Evolutionary conservation across 2,329 filamentous ascomycete genomes (phyloP).

Genomic region (Colletotrichum cuscutae): DNA sequence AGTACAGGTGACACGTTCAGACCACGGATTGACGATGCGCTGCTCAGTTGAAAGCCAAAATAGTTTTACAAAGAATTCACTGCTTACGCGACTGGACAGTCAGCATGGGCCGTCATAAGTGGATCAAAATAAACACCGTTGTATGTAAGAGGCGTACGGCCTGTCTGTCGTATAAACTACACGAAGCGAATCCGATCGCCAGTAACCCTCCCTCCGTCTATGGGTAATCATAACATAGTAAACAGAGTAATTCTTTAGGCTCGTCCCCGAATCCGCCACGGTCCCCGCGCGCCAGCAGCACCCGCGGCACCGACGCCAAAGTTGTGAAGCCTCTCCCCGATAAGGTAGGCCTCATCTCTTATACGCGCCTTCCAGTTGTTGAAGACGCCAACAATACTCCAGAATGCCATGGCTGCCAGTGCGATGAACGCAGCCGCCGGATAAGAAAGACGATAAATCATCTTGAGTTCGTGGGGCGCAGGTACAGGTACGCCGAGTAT

Average conservation of each 20-base stretch:
- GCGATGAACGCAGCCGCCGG: slow-evolving; percentile 65
- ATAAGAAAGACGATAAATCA: slow-evolving; percentile 73
- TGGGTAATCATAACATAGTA: not conserved
- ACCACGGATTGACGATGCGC: not conserved
- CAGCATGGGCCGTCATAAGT: not conserved
- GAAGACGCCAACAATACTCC: slow-evolving; percentile 69
- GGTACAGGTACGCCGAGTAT: slow-evolving; percentile 33
- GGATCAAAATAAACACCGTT: not conserved
- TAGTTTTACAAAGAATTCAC: too few relatives aligned
- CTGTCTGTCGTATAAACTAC: not conserved
- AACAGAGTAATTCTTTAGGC: slow-evolving; percentile 34
- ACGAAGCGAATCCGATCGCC: not conserved
- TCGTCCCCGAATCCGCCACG: slow-evolving; percentile 50
- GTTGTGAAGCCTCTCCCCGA: slow-evolving; percentile 94
- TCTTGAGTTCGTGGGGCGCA: slow-evolving; percentile 35
- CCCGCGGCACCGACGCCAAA: slow-evolving; percentile 69
- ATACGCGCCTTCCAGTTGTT: slow-evolving; percentile 83
- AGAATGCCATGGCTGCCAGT: slow-evolving; percentile 56
- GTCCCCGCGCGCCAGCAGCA: slow-evolving; percentile 45
- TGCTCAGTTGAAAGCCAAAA: not conserved
- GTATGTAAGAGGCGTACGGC: not conserved
- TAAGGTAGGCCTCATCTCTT: slow-evolving; percentile 93
- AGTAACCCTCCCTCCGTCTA: not conserved
- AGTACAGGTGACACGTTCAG: not conserved
- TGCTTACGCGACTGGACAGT: not conserved